Conservation (phyloP, 306 rosid species). For the Senna siamea region DNA sequence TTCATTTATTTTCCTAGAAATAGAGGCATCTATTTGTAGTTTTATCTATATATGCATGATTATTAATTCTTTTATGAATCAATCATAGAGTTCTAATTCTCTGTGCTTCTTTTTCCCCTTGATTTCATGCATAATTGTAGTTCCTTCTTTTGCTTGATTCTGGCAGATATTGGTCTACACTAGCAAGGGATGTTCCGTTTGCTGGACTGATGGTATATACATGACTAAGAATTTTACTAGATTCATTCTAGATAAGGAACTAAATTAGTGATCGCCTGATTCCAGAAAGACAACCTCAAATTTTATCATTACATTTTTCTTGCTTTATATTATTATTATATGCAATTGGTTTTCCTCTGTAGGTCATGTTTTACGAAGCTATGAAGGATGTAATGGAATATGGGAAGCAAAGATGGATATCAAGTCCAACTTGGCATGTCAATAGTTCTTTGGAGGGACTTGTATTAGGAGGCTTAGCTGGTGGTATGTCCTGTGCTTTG, state of each 20-base stretch:
- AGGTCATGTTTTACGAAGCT: slow-evolving; percentile 86
- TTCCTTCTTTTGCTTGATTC: slow-evolving; percentile 41
- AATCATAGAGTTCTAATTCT: slow-evolving; percentile 4
- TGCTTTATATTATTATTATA: neutral
- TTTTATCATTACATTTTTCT: neutral
- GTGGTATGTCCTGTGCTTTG: slow-evolving; percentile 64
- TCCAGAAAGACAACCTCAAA: neutral
- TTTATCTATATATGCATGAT: neutral
- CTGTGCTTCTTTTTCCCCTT: slow-evolving; percentile 11
- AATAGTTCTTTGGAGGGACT: slow-evolving; percentile 78
- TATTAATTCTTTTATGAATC: neutral
- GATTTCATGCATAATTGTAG: slow-evolving; percentile 26
- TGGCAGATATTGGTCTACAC: slow-evolving; percentile 78
- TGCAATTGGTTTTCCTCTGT: slow-evolving; percentile 28
- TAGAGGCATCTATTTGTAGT: neutral
- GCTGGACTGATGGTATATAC: slow-evolving; percentile 83
- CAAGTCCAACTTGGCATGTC: slow-evolving; percentile 48
- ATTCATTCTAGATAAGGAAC: neutral
- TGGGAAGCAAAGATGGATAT: slow-evolving; percentile 66
- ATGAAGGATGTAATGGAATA: slow-evolving; percentile 65
- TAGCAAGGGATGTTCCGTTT: slow-evolving; percentile 93
- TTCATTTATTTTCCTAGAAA: neutral
- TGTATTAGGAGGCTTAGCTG: slow-evolving; percentile 83
- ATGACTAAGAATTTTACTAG: neutral
- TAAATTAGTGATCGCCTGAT: slow-evolving; percentile 16